Conservation (phyloP, 345 rosid genomes). For the Lepidium aucheri region DNA sequence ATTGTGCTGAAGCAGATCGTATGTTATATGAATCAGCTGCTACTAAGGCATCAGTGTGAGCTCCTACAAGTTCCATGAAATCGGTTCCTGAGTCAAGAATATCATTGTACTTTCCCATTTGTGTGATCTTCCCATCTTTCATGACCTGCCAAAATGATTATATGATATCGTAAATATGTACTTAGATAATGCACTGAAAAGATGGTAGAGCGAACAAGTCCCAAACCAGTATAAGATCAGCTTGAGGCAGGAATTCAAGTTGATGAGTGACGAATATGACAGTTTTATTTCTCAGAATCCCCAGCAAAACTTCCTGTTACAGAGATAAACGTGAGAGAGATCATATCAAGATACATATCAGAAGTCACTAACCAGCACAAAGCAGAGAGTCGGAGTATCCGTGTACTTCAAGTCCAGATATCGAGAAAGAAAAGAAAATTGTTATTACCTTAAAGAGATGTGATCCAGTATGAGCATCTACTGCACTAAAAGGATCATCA, state of each 20-base stretch:
- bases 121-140: constrained; percentile 69
- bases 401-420: background rate
- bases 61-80: constrained; percentile 63
- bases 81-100: constrained; percentile 43
- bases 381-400: background rate
- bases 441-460: constrained; percentile 57
- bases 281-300: constrained; percentile 44
- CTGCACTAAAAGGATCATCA: constrained; percentile 78
- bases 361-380: background rate
- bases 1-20: constrained; percentile 25
- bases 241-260: constrained; percentile 47
- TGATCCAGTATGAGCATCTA: constrained; percentile 71
- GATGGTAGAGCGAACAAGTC: background rate
- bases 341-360: background rate
- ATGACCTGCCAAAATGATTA: constrained; percentile 46
- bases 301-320: constrained; percentile 49
- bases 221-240: constrained; percentile 56
- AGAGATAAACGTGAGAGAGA: constrained; percentile 5
- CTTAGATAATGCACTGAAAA: background rate
- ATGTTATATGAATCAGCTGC: constrained; percentile 41
- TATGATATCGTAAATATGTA: background rate
- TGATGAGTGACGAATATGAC: constrained; percentile 60
- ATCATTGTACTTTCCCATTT: constrained; percentile 62
- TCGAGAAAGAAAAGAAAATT: background rate
- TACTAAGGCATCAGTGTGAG: constrained; percentile 39